phyloP scores from a whole-genome alignment of 768 basidiomycete genomes.

The Pleurotus giganteus region DNA sequence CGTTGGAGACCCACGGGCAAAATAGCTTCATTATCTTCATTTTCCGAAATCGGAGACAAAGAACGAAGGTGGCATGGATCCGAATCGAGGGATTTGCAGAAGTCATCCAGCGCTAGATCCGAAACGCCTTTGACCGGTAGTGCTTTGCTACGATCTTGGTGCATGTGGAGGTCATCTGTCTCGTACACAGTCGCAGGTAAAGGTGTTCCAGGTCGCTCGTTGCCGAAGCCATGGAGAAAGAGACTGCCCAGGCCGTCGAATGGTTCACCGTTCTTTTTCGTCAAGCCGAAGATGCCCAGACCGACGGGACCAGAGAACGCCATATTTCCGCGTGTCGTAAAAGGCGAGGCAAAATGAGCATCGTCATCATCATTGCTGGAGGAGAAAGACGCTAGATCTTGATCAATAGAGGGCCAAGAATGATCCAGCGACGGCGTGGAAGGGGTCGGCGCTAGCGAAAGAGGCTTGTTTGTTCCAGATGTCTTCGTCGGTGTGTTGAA shows the following conservation, averaged over 20 bases:
- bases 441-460: not conserved
- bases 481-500: constrained; percentile 4
- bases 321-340: not conserved
- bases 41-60: not conserved
- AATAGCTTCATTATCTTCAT: not conserved
- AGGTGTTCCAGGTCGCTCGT: not conserved
- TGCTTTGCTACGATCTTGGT: not conserved
- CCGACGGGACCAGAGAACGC: not conserved
- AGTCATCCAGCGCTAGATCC: not conserved
- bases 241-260: constrained; percentile 11
- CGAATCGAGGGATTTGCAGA: not conserved
- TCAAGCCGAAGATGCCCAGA: constrained; percentile 6
- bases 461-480: not conserved
- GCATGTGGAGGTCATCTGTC: not conserved
- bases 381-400: not conserved
- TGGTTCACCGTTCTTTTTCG: constrained; percentile 10
- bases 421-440: not conserved
- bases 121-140: not conserved
- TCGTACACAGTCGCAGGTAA: not conserved
- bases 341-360: not conserved
- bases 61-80: constrained; percentile 1
- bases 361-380: constrained; percentile 1
- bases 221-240: not conserved
- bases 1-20: too few species aligned
- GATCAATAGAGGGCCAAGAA: not conserved